Evolutionary conservation across 1,284 basidiomycete genomes (phyloP).

Genomic region (Boletus hoseneyae): DNA sequence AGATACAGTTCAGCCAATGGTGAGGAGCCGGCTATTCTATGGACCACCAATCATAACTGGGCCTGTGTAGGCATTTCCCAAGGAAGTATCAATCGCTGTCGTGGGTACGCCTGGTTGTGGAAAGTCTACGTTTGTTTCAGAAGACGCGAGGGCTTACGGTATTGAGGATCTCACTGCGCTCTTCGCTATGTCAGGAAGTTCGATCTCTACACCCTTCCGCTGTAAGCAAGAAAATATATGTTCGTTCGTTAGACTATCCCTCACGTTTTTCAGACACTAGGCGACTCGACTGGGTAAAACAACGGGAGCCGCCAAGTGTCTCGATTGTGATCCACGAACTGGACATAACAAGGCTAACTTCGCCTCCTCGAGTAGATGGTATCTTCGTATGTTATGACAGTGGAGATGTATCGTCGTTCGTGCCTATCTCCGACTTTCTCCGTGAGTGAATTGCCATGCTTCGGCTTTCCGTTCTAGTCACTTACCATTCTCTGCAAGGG

Average conservation of each 20-base stretch:
- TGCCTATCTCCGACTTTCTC: constrained; percentile 58
- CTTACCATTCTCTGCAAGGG: constrained; percentile 38
- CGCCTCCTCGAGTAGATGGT: constrained; percentile 60
- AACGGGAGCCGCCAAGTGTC: constrained; percentile 29
- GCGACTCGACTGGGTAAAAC: constrained; percentile 33
- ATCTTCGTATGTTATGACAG: constrained; percentile 75
- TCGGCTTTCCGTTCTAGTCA: constrained; percentile 6
- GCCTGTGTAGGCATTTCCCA: constrained; percentile 23
- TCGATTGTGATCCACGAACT: constrained; percentile 32
- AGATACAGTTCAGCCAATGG: constrained; percentile 37
- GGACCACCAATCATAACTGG: constrained; percentile 21
- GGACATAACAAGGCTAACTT: constrained; percentile 37
- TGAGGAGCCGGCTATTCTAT: constrained; percentile 25
- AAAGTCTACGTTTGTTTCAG: constrained; percentile 66
- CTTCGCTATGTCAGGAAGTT: constrained; percentile 33
- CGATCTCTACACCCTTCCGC: constrained; percentile 34
- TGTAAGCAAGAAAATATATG: constrained; percentile 37
- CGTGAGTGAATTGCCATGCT: constrained; percentile 41
- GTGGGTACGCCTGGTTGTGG: constrained; percentile 68
- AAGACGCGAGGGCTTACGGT: constrained; percentile 60
- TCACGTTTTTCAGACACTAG: constrained; percentile 29
- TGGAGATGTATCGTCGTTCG: constrained; percentile 55
- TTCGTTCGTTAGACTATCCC: constrained; percentile 9
- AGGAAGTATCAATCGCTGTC: constrained; percentile 56
- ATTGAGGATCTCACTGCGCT: constrained; percentile 26